These are phyloP conservation scores for Tuber aestivum DNA, from an alignment of 495 filamentous ascomycete genomes.

Conservation along the genomic window DNA sequence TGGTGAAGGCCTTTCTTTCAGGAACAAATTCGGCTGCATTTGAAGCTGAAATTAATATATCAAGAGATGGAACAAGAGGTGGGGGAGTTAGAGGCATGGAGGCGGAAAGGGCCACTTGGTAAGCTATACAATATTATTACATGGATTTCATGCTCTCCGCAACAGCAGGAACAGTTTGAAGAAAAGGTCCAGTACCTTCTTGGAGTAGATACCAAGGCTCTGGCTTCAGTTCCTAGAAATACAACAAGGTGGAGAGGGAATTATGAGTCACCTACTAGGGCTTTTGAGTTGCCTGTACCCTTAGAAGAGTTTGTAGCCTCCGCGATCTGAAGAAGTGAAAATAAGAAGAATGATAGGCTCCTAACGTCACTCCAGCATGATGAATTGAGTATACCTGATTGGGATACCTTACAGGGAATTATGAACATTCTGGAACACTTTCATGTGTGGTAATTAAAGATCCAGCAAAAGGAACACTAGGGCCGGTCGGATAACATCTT, in stretches of 20 bases:
- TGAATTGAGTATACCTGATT: no score
- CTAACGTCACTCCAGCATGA: no score
- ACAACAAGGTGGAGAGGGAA: no score
- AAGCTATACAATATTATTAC: slow-evolving; percentile 28
- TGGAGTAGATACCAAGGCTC: slow-evolving; percentile 6
- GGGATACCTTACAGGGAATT: no score
- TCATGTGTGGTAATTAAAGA: slow-evolving; percentile 9
- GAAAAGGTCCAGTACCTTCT: not conserved
- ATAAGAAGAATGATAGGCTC: not conserved
- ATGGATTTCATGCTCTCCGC: slow-evolving; percentile 13
- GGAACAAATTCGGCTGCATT: slow-evolving; percentile 7
- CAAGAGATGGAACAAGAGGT: not conserved
- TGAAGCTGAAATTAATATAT: not conserved
- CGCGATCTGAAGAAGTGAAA: slow-evolving; percentile 8
- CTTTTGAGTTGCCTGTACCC: slow-evolving; percentile 11
- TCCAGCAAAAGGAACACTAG: no score
- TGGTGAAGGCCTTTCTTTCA: slow-evolving; percentile 26
- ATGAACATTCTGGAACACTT: slow-evolving; percentile 16
- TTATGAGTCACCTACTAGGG: slow-evolving; percentile 17
- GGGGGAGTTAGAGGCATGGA: slow-evolving; percentile 10
- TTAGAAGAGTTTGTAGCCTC: slow-evolving; percentile 19
- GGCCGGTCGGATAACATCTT: slow-evolving; percentile 13
- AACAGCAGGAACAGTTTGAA: slow-evolving; percentile 16
- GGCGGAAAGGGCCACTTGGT: slow-evolving; percentile 21
- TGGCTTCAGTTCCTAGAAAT: no score